Evolutionary conservation across 805 yeast species (phyloP).

Genomic region (Saturnispora besseyi): DNA sequence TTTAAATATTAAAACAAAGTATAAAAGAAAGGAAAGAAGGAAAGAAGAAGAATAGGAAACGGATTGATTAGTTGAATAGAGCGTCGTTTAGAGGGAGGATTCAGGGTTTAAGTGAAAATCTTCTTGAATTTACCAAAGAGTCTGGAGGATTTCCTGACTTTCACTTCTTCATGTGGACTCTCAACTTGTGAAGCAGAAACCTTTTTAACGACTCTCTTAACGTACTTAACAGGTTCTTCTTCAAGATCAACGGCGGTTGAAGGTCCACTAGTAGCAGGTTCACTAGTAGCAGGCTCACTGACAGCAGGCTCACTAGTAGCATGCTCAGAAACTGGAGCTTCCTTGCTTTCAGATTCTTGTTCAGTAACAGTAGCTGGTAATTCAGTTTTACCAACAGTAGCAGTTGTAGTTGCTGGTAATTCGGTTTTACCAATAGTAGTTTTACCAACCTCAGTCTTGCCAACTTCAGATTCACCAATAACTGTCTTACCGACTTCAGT

Average conservation of each 20-base stretch:
- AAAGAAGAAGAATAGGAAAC: neutral
- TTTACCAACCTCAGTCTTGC: neutral
- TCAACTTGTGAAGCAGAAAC: slow-evolving; percentile 10
- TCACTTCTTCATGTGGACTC: neutral
- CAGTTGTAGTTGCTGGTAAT: neutral
- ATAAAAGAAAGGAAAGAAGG: neutral
- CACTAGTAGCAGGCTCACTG: neutral
- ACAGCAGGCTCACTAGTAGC: too few relatives aligned
- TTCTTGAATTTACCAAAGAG: neutral
- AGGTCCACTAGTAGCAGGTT: slow-evolving; percentile 18
- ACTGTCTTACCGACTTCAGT: neutral
- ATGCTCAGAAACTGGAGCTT: too few relatives aligned
- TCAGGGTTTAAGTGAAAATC: neutral
- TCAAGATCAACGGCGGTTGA: neutral
- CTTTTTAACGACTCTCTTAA: slow-evolving; percentile 34
- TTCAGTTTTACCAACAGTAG: neutral
- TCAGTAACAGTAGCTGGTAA: neutral
- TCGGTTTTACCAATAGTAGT: neutral
- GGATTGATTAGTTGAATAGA: too few relatives aligned
- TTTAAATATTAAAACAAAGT: neutral
- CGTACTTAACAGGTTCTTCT: slow-evolving; percentile 9
- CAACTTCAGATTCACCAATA: neutral
- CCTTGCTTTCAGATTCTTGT: too few relatives aligned
- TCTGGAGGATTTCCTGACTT: neutral
- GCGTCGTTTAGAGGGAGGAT: neutral